Conservation (phyloP, 129 eudicot species). For the Arctium lappa region DNA sequence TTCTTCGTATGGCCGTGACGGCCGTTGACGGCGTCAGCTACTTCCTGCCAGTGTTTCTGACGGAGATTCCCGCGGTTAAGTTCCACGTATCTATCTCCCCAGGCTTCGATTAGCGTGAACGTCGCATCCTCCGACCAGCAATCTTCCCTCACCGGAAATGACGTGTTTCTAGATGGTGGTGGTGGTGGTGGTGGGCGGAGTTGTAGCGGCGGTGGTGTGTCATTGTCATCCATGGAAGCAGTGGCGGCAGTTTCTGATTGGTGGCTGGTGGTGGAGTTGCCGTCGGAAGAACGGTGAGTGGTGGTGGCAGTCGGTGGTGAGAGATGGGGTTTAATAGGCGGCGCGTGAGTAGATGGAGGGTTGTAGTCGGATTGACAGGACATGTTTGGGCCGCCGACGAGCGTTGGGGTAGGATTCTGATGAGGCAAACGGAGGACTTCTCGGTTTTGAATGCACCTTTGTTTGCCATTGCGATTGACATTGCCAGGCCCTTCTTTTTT, state of each 20-base stretch:
- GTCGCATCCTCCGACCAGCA: constrained; percentile 79
- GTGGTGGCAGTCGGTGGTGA: constrained; percentile 16
- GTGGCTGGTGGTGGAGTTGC: constrained; percentile 24
- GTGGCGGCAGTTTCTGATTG: constrained; percentile 17
- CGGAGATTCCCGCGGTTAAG: constrained; percentile 68
- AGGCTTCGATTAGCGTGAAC: constrained; percentile 58
- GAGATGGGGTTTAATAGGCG: neutral
- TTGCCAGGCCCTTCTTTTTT: neutral
- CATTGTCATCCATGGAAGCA: constrained; percentile 21
- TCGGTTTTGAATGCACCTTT: constrained; percentile 4
- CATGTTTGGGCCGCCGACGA: constrained; percentile 22
- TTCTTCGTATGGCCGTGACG: constrained; percentile 41
- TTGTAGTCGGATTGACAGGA: constrained; percentile 17
- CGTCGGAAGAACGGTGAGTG: constrained; percentile 24
- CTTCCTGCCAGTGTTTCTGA: constrained; percentile 71
- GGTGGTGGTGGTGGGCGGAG: constrained; percentile 14
- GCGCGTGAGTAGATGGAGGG: neutral
- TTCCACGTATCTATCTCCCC: constrained; percentile 55
- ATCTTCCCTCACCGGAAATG: constrained; percentile 53
- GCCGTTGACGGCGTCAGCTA: constrained; percentile 71
- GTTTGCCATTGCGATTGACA: neutral
- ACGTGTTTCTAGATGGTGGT: constrained; percentile 2
- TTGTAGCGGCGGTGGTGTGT: constrained; percentile 4
- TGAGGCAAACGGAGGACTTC: neutral
- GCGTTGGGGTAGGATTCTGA: constrained; percentile 9